These are phyloP conservation scores for Priceomyces carsonii DNA, from an alignment of 805 yeast species.

Conservation along the genomic window DNA sequence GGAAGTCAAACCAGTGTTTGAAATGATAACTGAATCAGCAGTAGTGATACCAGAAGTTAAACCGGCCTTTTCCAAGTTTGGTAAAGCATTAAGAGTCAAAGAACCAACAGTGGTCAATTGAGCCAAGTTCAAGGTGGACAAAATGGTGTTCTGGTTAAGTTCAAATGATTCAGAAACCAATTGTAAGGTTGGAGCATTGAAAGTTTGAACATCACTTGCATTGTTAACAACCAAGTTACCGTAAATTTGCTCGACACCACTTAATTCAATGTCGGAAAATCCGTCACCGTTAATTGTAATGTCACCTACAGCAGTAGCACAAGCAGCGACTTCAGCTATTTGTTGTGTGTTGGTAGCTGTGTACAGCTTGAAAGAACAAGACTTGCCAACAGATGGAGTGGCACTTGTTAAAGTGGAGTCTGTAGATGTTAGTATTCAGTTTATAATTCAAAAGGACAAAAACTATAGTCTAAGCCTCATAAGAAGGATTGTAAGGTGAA, in stretches of 20 bases:
- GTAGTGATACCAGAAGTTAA: conserved; percentile 69
- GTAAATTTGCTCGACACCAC: conserved; percentile 71
- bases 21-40: conserved; percentile 67
- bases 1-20: conserved; percentile 71
- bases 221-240: conserved; percentile 73
- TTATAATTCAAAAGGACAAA: not conserved
- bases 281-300: conserved; percentile 63
- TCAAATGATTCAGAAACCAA: conserved; percentile 71
- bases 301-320: conserved; percentile 82
- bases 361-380: conserved; percentile 62
- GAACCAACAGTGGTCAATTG: conserved; percentile 79
- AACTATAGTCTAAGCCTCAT: conserved; percentile 5
- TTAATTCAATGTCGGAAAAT: conserved; percentile 63
- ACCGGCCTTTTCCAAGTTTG: conserved; percentile 72
- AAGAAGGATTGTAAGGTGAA: too few species aligned
- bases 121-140: conserved; percentile 72
- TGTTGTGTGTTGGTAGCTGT: conserved; percentile 83
- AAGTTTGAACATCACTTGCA: conserved; percentile 59
- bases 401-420: conserved; percentile 51
- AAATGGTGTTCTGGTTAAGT: conserved; percentile 62
- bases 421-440: conserved; percentile 13
- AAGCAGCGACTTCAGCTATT: conserved; percentile 69
- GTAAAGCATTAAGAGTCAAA: conserved; percentile 78
- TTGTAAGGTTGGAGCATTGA: conserved; percentile 79
- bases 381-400: conserved; percentile 56